Evolutionary conservation across 2,329 filamentous ascomycete species (phyloP).

Genomic region (Bertia moriformis): DNA sequence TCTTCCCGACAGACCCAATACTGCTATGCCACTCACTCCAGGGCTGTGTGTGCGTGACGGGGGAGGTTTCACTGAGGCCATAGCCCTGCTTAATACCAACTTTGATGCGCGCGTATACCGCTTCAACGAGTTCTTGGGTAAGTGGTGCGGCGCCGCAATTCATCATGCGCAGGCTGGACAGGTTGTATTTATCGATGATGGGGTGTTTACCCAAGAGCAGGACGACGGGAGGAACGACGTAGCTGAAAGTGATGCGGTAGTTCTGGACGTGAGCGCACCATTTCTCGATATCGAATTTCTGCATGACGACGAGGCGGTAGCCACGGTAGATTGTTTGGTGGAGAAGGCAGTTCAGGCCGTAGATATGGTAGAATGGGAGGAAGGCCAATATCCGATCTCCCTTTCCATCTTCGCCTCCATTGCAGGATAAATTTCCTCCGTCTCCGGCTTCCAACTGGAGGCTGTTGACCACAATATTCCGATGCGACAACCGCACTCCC

Average conservation of each 20-base stretch:
- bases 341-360: conserved; percentile 50
- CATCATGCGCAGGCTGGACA: conserved; percentile 66
- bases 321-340: conserved; percentile 55
- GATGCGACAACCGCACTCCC: conserved; percentile 74
- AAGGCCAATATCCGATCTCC: conserved; percentile 66
- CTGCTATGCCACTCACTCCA: conserved; percentile 64
- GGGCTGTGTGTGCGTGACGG: conserved; percentile 60
- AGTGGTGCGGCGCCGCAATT: conserved; percentile 79
- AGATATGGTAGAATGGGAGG: conserved; percentile 83
- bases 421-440: conserved; percentile 35
- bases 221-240: conserved; percentile 73
- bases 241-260: conserved; percentile 61
- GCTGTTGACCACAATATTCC: conserved; percentile 67
- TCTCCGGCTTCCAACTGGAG: conserved; percentile 40
- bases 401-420: conserved; percentile 41
- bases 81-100: conserved; percentile 86
- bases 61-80: conserved; percentile 75
- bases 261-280: conserved; percentile 68
- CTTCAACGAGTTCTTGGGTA: conserved; percentile 64
- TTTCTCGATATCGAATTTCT: conserved; percentile 67
- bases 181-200: conserved; percentile 63
- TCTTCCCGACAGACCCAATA: conserved; percentile 64
- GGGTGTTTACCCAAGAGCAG: conserved; percentile 70
- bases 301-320: conserved; percentile 54
- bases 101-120: conserved; percentile 58